Conservation (phyloP, 1,284 basidiomycete species). For the Pholiota adiposa region DNA sequence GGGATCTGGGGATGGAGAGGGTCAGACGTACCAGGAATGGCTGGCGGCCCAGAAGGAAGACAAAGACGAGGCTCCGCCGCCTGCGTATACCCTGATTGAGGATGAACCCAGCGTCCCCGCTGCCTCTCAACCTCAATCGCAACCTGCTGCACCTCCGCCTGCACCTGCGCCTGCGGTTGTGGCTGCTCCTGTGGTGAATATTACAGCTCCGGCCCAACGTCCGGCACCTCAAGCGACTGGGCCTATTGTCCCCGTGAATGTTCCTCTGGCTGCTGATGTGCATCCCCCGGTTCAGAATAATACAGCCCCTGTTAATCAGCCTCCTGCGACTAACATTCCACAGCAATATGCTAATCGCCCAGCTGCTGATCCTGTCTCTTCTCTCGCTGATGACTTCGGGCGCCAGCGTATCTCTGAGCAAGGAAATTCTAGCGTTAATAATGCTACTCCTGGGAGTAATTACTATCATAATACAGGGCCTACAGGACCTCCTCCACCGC, state of each 20-base stretch:
- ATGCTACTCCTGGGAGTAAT: neutral
- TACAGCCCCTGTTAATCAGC: neutral
- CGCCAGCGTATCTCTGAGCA: conserved; percentile 32
- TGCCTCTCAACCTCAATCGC: conserved; percentile 8
- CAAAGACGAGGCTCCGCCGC: conserved; percentile 63
- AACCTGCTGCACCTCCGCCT: neutral
- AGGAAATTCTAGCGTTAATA: neutral
- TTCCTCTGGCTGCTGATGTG: neutral
- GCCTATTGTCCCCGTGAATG: neutral
- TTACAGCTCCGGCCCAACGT: neutral
- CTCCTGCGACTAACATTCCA: neutral
- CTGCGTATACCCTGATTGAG: conserved; percentile 67
- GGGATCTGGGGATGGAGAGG: conserved; percentile 28
- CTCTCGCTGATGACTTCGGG: conserved; percentile 37
- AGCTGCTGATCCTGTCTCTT: conserved; percentile 29
- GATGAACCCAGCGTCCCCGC: conserved; percentile 30
- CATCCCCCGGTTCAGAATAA: neutral
- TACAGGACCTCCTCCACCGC: conserved; percentile 8
- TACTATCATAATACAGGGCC: neutral
- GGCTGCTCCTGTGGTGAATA: neutral
- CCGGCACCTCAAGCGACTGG: neutral
- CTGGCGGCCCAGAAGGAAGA: conserved; percentile 46
- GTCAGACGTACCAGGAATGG: conserved; percentile 55
- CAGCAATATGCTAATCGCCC: conserved; percentile 3
- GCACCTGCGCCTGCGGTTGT: neutral